Conservation (phyloP, 177 flowering plant species). For the Vitis hybrid region DNA sequence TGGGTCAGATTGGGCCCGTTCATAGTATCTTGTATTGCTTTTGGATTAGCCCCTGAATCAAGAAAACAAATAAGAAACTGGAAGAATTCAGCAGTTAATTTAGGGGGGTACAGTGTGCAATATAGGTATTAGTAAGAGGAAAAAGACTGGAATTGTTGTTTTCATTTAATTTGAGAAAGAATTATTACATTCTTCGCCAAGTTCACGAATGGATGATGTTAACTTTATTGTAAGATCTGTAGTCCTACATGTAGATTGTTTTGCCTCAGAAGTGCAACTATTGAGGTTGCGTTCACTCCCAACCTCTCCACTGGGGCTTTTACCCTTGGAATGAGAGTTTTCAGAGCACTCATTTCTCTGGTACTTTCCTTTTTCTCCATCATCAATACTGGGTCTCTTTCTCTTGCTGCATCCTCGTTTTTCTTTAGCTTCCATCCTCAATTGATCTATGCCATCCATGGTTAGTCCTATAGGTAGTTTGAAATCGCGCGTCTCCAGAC, state of each 20-base stretch:
- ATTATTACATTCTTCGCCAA: conserved; percentile 17
- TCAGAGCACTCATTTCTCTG: not conserved
- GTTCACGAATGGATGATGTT: conserved; percentile 6
- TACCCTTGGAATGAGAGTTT: not conserved
- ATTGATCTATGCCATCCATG: not conserved
- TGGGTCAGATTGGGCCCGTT: conserved; percentile 18
- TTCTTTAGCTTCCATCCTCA: not conserved
- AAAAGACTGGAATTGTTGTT: not conserved
- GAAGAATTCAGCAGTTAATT: not conserved
- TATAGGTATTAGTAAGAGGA: no score
- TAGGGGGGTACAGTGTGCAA: not conserved
- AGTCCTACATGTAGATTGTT: conserved; percentile 10
- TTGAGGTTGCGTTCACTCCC: not conserved
- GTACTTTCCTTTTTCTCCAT: not conserved
- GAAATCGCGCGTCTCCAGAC: not conserved
- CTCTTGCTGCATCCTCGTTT: not conserved
- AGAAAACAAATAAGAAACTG: not conserved
- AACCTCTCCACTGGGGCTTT: not conserved
- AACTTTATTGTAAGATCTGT: conserved; percentile 15
- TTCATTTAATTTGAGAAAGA: not conserved
- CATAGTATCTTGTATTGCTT: conserved; percentile 14
- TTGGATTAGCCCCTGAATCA: conserved; percentile 20
- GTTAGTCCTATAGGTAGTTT: not conserved
- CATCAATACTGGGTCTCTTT: not conserved
- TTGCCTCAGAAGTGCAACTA: not conserved